A percentile compares a stretch with the other conserved stretches of the same genome.
phyloP scores from a whole-genome alignment of 2,329 filamentous ascomycete species.

The Scedosporium apiospermum region DNA sequence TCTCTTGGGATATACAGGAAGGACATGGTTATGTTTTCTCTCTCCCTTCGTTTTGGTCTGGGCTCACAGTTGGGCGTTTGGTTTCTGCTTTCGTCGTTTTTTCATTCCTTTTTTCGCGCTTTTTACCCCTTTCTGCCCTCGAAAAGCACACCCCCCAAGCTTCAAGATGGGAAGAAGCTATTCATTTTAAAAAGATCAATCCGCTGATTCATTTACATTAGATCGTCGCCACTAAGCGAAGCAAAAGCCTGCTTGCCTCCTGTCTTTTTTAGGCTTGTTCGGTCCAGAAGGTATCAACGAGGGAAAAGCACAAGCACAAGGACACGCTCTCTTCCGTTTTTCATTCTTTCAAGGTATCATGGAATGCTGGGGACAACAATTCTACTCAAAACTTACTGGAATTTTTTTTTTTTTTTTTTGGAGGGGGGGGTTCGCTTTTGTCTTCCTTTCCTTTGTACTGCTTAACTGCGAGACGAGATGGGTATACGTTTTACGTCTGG shows the following conservation, averaged over 20 bases:
- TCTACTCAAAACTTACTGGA: not conserved
- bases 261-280: not conserved
- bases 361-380: too few relatives aligned
- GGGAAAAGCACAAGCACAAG: not conserved
- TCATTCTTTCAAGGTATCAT: not conserved
- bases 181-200: constrained; percentile 4
- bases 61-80: not conserved
- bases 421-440: too few relatives aligned
- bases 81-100: not conserved
- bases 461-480: not conserved
- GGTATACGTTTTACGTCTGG: not conserved
- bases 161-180: not conserved
- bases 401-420: constrained; percentile 5
- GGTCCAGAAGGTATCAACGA: not conserved
- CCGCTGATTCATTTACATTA: constrained; percentile 4
- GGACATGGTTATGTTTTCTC: not conserved
- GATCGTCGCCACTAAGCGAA: constrained; percentile 9
- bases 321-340: not conserved
- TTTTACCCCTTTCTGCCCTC: not conserved
- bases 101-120: not conserved
- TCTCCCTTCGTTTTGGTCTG: not conserved
- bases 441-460: not conserved
- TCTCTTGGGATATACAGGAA: not conserved
- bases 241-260: not conserved
- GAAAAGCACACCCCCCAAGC: not conserved